Percentiles rank a stretch among this genome's conserved stretches.
phyloP scores from a whole-genome alignment of 2,329 filamentous ascomycete genomes.

The Albophoma yamanashiensis region DNA sequence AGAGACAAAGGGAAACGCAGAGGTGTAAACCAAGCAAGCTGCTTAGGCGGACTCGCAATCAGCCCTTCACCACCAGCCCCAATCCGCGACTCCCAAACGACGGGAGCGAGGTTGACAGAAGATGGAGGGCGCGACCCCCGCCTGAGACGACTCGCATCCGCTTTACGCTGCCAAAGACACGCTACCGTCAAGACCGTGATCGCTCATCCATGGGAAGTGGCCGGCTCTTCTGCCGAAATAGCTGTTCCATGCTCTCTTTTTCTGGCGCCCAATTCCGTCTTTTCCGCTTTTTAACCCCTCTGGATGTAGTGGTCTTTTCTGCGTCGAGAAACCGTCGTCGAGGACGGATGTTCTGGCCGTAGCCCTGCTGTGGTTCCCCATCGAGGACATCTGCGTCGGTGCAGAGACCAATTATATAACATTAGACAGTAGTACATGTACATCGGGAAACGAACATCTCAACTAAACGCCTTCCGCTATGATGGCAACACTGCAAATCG shows the following conservation, averaged over 20 bases:
- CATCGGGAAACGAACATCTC: slow-evolving; percentile 34
- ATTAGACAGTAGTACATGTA: slow-evolving; percentile 43
- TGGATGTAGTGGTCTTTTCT: slow-evolving; percentile 19
- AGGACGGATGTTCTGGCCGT: slow-evolving; percentile 2
- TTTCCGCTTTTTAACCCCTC: slow-evolving; percentile 17
- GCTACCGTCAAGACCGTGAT: background rate
- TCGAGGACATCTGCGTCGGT: slow-evolving; percentile 1
- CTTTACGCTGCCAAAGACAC: background rate
- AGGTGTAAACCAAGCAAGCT: slow-evolving; percentile 7
- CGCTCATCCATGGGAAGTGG: slow-evolving; percentile 10
- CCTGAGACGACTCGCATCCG: background rate
- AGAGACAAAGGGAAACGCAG: slow-evolving; percentile 19
- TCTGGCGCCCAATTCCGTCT: slow-evolving; percentile 1
- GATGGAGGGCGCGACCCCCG: background rate
- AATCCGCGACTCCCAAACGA: background rate
- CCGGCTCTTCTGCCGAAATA: slow-evolving; percentile 10
- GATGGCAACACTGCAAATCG: slow-evolving; percentile 28
- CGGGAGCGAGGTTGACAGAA: background rate
- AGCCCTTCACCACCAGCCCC: slow-evolving; percentile 4
- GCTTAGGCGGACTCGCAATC: background rate
- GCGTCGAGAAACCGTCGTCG: slow-evolving; percentile 10
- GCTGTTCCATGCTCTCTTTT: slow-evolving; percentile 15
- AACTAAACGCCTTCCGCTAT: slow-evolving; percentile 48
- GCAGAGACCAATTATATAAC: slow-evolving; percentile 29
- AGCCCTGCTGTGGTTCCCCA: slow-evolving; percentile 4